Percentiles rank a stretch among this genome's conserved stretches.
Conservation (phyloP, 352 stramenopile species). For the Globisporangium nodosum region DNA sequence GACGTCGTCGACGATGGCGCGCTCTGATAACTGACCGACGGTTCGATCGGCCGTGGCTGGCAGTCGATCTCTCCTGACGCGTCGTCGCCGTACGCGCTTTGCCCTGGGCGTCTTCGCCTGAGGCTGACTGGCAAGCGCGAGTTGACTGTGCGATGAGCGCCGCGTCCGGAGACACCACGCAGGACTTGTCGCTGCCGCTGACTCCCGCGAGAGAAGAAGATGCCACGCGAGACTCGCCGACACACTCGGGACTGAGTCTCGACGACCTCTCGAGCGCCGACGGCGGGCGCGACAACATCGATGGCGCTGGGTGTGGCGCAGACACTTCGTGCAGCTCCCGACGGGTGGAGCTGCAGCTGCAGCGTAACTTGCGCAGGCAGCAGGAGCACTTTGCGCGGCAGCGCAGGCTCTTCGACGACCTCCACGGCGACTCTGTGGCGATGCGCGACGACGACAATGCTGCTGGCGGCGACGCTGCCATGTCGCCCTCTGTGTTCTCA, state of each 20-base stretch:
- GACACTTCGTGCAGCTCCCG: conserved; percentile 15
- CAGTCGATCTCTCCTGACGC: too few species aligned
- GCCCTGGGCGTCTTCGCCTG: neutral
- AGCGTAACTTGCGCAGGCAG: conserved; percentile 50
- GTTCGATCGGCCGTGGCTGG: too few species aligned
- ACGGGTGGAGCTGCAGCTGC: conserved; percentile 42
- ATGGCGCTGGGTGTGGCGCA: conserved; percentile 9
- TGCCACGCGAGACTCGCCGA: neutral
- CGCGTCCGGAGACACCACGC: conserved; percentile 8
- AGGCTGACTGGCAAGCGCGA: neutral
- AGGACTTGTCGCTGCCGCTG: conserved; percentile 10
- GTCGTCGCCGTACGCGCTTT: too few species aligned
- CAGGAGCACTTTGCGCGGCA: conserved; percentile 59
- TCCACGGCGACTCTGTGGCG: conserved; percentile 14
- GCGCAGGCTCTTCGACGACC: conserved; percentile 49
- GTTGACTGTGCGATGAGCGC: neutral
- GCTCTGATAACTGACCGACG: too few species aligned
- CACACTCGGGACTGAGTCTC: conserved; percentile 30
- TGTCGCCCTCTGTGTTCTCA: conserved; percentile 17
- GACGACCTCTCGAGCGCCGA: conserved; percentile 35
- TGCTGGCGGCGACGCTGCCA: neutral
- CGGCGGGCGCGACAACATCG: conserved; percentile 4
- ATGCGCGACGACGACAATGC: neutral
- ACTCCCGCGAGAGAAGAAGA: neutral
- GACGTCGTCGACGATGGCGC: too few species aligned